Evolutionary conservation across 148 eudicot genomes (phyloP), one percentile per base, ranked within the genome.

Genomic region (Vaccinium myrtillus): DNA sequence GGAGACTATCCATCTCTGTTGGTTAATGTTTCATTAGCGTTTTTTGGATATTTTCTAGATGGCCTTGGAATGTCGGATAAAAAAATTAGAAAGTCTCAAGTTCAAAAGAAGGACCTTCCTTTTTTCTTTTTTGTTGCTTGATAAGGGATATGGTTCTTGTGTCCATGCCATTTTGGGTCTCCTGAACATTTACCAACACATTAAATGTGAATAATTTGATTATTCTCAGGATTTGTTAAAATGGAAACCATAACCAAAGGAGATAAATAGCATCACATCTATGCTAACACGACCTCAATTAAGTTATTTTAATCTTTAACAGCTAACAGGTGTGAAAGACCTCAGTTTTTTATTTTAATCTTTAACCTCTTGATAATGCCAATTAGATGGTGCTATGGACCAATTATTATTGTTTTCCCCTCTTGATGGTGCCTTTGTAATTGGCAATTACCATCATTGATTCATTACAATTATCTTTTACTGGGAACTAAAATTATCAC

Each of bases 381-480:
- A 36, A 36, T 63, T 63, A n/a, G 4, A n/a, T 49, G 56, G 1
- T 50, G 18, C 58, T 77, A 77, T 2, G 8, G 8, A 39, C 79
- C 15, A 13, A 23, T 48, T 50, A 12, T 8, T 15, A 6, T 78
- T 27, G 21, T 78, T 55, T 78, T 78, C 8, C 12, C 19, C 18
- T 5, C 48, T 78, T 78, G 63, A 78, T 78, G 81, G 32, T 78
- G 63, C 13, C 81, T 36, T 78, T 1, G n/a, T 78, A 43, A 25
- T 30, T 54, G 39, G 2, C 18, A 69, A 12, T 69, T 27, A 23
- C 10, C 61, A 23, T 50, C 32, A 27, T 49, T 6, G 1, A 23
- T 61, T 43, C 46, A 23, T 13, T 63, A 3, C 46, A 1, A 75
- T 6, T 78, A 6, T 53, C 7, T 25, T 56, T 54, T 25, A 13